Base-by-base conservation (phyloP, 176 grass and related monocot species). In the Hyparrhenia diplandra region DNA sequence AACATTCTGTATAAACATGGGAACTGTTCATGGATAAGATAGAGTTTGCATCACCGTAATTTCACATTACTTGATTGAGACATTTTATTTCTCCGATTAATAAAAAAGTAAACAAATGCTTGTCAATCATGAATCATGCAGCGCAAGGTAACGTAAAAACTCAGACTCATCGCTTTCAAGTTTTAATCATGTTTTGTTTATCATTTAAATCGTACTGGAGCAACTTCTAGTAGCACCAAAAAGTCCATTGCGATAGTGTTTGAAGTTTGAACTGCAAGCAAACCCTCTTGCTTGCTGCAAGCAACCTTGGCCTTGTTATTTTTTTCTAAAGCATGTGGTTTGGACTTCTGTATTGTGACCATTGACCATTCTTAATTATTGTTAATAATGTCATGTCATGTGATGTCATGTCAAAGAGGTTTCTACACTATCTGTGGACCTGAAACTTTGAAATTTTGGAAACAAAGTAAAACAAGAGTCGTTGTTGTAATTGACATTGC, bases 271-370 rank as follows among this genome's bases (percentile, higher is more conserved):
- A 14, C 18, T 40, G 75, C 3, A 27, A 10, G 65, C 1, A 74
- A 67, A 67, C 52, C 47, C 18, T 61, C 64, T 32, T 25, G 73
- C 25, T 77, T 83, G 57, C 80, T 87, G 65, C 34, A 58, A 67
- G 21, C 37, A 41, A 58, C 43, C 20, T 24, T 31, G 7, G 12
- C 27, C 17, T 2, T 66, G 30, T 34, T n/a, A n/a, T n/a, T n/a
- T 32, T 78, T 23, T 42, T 29, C 5, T 6, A 32, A 49, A 1
- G 29, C 58, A 36, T 46, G 34, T 23, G 43, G 59, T 67, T 74
- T 80, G 35, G 77, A 86, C 35, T 74, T 79, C 5, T 64, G 28
- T 36, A 12, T 62, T 37, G 27, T 54, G 42, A 40, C n/a, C 23
- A 31, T 41, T 64, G 14, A 57, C n/a, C 68, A 46, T 29, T 31